Evolutionary conservation across 2,329 filamentous ascomycete species (phyloP), one percentile per base, ranked within the genome.

Genomic region (Paramyrothecium sp.): DNA sequence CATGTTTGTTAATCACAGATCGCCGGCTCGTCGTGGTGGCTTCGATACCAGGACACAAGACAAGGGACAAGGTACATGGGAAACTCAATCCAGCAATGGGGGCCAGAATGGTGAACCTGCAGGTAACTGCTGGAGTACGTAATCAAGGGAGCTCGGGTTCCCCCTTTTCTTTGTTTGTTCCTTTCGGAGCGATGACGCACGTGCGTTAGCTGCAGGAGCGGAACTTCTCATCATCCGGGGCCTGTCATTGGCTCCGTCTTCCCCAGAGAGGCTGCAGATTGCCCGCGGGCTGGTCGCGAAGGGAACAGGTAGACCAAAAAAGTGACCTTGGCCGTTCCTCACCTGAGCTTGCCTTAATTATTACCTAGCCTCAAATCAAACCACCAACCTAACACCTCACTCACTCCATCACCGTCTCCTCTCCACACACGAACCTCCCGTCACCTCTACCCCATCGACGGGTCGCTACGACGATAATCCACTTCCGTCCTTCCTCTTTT

Each of bases 281-380:
- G 55, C 52, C 47, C 44, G 22, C 44, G 21, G 16, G 50, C 44
- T 10, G 56, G 56, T 57, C 60, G 62, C 58, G 53, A 61, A 62
- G 56, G 61, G 62, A 70, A 70, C 69, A 72, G 66, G 66, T 72
- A 67, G 30, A 66, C 69, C 70, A 61, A 64, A 65, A 68, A 65
- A 66, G 64, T 66, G 60, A 69, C 60, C 60, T 64, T 13, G 47
- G 23, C n/a, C 38, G 51, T 19, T 44, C 38, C 38, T 44, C 10
- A 44, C 38, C 38, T 44, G 26, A 30, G 26, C 26, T 30, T 30
- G 26, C 38, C 38, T 17, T 51, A 17, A 44, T 54, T 53, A 52
- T 51, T 48, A 50, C 52, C 54, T 57, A 47, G 22, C 53, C 26
- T 52, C 56, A 60, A 56, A 62, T 63, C 58, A 54, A 58, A 57